Conservation (phyloP, 257 asterid species). For the Coffea eugenioides region DNA sequence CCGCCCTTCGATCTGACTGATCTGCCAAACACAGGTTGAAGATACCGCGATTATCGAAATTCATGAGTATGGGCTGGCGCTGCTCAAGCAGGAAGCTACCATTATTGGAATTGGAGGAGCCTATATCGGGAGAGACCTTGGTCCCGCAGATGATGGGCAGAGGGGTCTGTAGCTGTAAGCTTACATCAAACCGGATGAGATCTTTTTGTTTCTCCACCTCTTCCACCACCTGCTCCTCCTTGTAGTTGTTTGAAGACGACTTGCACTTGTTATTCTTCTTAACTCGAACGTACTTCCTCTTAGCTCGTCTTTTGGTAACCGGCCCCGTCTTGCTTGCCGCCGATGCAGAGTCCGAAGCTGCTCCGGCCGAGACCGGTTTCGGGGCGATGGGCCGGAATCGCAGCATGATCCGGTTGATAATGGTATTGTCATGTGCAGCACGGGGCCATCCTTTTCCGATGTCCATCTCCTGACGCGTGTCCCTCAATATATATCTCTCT, state of each 20-base stretch:
- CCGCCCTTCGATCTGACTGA: constrained; percentile 26
- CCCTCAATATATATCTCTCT: neutral
- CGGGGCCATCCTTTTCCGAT: constrained; percentile 21
- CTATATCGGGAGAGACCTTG: constrained; percentile 3
- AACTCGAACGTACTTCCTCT: constrained; percentile 53
- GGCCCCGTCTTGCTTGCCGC: neutral
- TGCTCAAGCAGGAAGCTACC: constrained; percentile 14
- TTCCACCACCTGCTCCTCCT: too few species aligned
- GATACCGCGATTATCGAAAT: constrained; percentile 8
- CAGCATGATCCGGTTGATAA: constrained; percentile 35
- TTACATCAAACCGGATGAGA: constrained; percentile 7
- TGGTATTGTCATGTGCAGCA: constrained; percentile 19
- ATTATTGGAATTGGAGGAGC: constrained; percentile 9
- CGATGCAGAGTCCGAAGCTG: constrained; percentile 16
- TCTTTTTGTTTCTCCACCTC: constrained; percentile 10
- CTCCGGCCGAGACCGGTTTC: constrained; percentile 31
- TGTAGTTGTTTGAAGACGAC: neutral
- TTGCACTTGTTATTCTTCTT: constrained; percentile 26
- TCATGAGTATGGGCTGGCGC: constrained; percentile 12
- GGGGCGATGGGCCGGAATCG: constrained; percentile 51
- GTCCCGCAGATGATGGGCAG: neutral
- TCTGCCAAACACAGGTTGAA: neutral
- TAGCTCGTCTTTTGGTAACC: constrained; percentile 20
- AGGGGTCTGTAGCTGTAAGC: neutral
- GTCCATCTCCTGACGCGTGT: constrained; percentile 18